These are phyloP conservation scores for Beauveria caledonica DNA, from an alignment of 2,329 filamentous ascomycete species.

Conservation along the genomic window DNA sequence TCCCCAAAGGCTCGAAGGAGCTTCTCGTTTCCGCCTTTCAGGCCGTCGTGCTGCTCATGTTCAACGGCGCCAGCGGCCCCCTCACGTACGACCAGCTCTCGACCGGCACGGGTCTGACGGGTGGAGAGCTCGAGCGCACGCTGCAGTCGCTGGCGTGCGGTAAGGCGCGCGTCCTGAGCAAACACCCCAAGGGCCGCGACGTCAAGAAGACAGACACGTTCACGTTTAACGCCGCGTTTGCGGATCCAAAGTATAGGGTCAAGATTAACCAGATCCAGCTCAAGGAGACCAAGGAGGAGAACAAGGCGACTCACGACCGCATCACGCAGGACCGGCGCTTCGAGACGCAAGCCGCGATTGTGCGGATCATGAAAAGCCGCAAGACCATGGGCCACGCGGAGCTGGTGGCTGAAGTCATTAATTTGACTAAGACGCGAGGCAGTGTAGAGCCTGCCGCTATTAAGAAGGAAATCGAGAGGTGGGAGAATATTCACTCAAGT, in stretches of 20 bases:
- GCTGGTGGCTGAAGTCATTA: constrained; percentile 85
- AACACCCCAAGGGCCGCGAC: constrained; percentile 78
- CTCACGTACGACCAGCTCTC: constrained; percentile 71
- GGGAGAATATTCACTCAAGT: constrained; percentile 22
- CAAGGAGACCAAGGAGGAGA: constrained; percentile 91
- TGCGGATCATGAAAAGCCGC: constrained; percentile 91
- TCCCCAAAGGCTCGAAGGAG: constrained; percentile 75
- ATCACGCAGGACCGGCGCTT: constrained; percentile 86
- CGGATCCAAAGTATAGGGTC: constrained; percentile 75
- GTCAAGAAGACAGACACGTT: constrained; percentile 75
- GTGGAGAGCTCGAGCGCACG: constrained; percentile 75
- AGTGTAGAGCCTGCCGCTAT: constrained; percentile 81
- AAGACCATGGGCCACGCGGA: constrained; percentile 83
- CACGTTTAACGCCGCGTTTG: constrained; percentile 68
- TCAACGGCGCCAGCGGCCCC: constrained; percentile 64
- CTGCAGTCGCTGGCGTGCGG: constrained; percentile 92
- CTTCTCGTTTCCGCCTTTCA: constrained; percentile 88
- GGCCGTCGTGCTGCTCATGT: constrained; percentile 80
- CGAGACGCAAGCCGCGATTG: constrained; percentile 94
- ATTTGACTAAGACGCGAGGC: constrained; percentile 77
- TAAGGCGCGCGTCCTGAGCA: constrained; percentile 73
- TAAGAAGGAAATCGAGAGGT: constrained; percentile 96
- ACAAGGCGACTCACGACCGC: constrained; percentile 85
- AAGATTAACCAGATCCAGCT: constrained; percentile 99
- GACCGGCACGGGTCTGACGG: constrained; percentile 63